These are phyloP conservation scores for Pseudozyma tsukubaensis DNA, from an alignment of 1,284 basidiomycete species.

Conservation along the genomic window DNA sequence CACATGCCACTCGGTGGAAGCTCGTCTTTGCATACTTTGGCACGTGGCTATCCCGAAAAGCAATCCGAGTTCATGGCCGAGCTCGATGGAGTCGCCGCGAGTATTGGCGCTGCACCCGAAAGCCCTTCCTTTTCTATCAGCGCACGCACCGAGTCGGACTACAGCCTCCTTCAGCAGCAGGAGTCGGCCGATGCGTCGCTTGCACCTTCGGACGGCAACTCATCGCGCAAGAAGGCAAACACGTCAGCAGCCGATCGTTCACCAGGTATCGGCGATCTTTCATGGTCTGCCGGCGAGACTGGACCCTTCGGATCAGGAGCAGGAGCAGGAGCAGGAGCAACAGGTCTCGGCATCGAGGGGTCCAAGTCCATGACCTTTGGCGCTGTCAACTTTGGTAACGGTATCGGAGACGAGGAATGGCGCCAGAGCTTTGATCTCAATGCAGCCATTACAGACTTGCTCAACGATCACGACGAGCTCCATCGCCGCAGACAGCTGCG, in stretches of 20 bases:
- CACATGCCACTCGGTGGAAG: slow-evolving; percentile 31
- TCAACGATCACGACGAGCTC: slow-evolving; percentile 55
- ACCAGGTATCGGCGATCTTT: slow-evolving; percentile 56
- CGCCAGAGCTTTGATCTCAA: slow-evolving; percentile 61
- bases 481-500: slow-evolving; percentile 43
- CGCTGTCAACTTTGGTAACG: slow-evolving; percentile 35
- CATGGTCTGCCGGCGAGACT: slow-evolving; percentile 62
- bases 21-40: slow-evolving; percentile 40
- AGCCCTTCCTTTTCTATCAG: slow-evolving; percentile 58
- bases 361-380: slow-evolving; percentile 42
- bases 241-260: slow-evolving; percentile 25
- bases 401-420: slow-evolving; percentile 37
- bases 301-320: slow-evolving; percentile 54
- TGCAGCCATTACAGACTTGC: slow-evolving; percentile 61
- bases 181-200: slow-evolving; percentile 21
- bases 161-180: slow-evolving; percentile 40
- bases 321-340: slow-evolving; percentile 12
- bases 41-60: slow-evolving; percentile 31
- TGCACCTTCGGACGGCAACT: slow-evolving; percentile 15
- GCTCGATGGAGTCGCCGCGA: slow-evolving; percentile 30
- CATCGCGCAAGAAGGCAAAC: slow-evolving; percentile 9
- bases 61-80: slow-evolving; percentile 42
- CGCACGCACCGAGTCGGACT: slow-evolving; percentile 55
- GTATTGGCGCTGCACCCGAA: slow-evolving; percentile 32
- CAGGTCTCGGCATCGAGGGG: slow-evolving; percentile 16